Evolutionary conservation across 441 rosid genomes (phyloP), one percentile per base, ranked within the genome.

Genomic region (Gossypium schwendimanii): DNA sequence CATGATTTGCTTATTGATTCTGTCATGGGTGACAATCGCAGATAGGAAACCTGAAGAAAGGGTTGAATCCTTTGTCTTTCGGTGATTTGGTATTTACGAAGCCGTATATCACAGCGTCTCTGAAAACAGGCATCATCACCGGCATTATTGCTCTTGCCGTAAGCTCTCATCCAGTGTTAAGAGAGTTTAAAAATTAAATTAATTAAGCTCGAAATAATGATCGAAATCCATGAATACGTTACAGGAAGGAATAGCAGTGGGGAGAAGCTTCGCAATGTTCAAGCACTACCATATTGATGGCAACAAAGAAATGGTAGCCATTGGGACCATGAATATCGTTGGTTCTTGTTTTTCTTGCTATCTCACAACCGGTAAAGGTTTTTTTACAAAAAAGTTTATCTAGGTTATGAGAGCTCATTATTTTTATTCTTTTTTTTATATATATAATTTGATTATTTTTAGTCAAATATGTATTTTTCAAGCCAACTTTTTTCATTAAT

Each of bases 241-340:
- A 57, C 82, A 93, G 99, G 99, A 95, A 87, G 98, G 99, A 69
- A 91, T 95, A 74, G 99, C 99, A 0, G 99, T 95, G 0, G 99
- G 99, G n/a, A 86, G 99, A 81, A 95, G 99, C 72, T 95, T 95
- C 63, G 86, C 98, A 0, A 85, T 91, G 98, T 90, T 86, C 82
- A 95, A 93, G 83, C 88, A 93, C 63, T 95, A 95, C 84, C 87
- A 95, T 75, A 89, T 95, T 9, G 98, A 95, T 72, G 99, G 98
- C 1, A 93, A 95, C 87, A 95, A 95, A 82, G 99, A 95, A 79
- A 95, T 93, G 99, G 87, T 95, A 47, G 99, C 99, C 3, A 73
- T 95, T 70, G 99, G 99, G 41, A 81, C 85, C 72, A 95, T 95
- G 99, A 95, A 95, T 81, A 89, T 95, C 14, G 87, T 79, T 28